phyloP scores from a whole-genome alignment of 345 rosid genomes.

The Excoecaria agallocha region DNA sequence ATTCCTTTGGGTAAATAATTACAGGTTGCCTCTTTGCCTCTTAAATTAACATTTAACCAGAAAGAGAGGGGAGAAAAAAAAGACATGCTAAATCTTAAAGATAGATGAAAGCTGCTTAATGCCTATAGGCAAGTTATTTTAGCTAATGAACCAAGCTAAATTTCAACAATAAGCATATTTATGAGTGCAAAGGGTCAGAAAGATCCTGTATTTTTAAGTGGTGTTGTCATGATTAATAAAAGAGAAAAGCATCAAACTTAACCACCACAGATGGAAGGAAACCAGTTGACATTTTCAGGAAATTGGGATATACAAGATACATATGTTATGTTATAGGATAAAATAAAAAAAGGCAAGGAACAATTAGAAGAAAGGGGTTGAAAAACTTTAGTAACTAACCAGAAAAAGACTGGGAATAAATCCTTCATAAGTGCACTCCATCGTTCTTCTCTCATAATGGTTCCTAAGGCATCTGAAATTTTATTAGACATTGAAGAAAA shows the following conservation, averaged over 20 bases:
- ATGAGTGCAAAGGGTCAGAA: neutral
- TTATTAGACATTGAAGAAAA: conserved; percentile 12
- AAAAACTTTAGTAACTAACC: conserved; percentile 41
- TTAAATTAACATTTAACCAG: neutral
- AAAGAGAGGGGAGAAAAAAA: neutral
- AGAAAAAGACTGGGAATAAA: conserved; percentile 73
- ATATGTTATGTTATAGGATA: neutral
- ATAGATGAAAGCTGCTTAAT: conserved; percentile 8
- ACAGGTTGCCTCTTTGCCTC: neutral
- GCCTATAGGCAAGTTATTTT: neutral
- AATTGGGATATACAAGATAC: neutral
- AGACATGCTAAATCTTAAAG: neutral
- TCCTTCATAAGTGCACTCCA: conserved; percentile 84
- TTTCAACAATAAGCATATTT: conserved; percentile 3
- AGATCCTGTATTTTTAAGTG: neutral
- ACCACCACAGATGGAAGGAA: neutral
- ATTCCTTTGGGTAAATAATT: neutral
- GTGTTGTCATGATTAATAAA: neutral
- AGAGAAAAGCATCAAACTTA: neutral
- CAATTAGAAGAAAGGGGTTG: neutral
- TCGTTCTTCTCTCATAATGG: conserved; percentile 91
- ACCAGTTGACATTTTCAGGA: neutral
- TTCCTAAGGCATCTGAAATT: conserved; percentile 72
- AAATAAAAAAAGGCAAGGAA: neutral
- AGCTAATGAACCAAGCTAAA: neutral